Percentiles rank a stretch among this genome's conserved stretches.
Evolutionary conservation across 2,329 filamentous ascomycete species (phyloP).

Genomic region (Colletotrichum sp.): DNA sequence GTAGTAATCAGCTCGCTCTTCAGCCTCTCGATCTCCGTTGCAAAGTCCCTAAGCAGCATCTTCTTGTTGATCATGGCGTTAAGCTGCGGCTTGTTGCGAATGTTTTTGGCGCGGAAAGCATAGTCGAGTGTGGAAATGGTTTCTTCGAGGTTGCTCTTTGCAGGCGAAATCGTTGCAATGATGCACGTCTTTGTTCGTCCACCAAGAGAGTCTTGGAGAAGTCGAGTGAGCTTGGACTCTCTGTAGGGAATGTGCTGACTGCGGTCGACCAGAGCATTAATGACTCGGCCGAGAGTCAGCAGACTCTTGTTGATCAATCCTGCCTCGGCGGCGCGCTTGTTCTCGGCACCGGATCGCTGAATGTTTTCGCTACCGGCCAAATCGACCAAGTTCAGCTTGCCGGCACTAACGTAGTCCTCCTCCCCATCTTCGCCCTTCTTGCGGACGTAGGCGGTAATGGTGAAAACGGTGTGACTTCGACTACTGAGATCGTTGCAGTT

Average conservation of each 20-base stretch:
- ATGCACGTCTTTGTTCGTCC: conserved; percentile 98
- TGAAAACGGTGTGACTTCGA: conserved; percentile 96
- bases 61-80: conserved; percentile 94
- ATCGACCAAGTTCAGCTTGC: conserved; percentile 96
- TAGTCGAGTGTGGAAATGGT: conserved; percentile 98
- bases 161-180: conserved; percentile 93
- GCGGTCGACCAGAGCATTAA: conserved; percentile 94
- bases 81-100: conserved; percentile 95
- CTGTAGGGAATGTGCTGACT: conserved; percentile 87
- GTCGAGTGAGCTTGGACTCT: conserved; percentile 79
- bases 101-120: conserved; percentile 97
- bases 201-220: conserved; percentile 91
- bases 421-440: conserved; percentile 81
- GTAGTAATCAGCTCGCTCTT: conserved; percentile 94
- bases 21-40: conserved; percentile 89
- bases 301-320: conserved; percentile 98
- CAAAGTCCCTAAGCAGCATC: conserved; percentile 88
- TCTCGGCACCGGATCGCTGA: conserved; percentile 93
- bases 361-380: conserved; percentile 98
- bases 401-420: conserved; percentile 87
- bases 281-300: conserved; percentile 92
- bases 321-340: conserved; percentile 94
- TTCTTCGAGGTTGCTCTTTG: conserved; percentile 94
- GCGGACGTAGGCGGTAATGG: conserved; percentile 90
- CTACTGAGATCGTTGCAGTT: conserved; percentile 99